phyloP scores from a whole-genome alignment of 2,329 filamentous ascomycete species.

The Fusarium sp. region DNA sequence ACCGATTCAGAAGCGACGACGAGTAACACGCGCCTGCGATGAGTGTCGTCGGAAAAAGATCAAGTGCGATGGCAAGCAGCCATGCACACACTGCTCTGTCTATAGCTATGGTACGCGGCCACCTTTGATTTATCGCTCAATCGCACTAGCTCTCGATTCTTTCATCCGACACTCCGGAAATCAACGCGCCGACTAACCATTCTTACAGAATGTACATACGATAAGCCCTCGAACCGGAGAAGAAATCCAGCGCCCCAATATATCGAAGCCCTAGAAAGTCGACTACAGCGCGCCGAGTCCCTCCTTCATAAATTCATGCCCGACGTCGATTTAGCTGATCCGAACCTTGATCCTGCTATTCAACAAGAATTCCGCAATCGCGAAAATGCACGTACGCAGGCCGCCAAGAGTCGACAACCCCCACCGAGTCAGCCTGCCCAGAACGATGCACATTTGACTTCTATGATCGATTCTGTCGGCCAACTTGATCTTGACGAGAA shows the following conservation, averaged over 20 bases:
- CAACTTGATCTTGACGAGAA: constrained; percentile 91
- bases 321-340: constrained; percentile 85
- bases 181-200: constrained; percentile 28
- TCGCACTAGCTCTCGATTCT: neutral
- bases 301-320: constrained; percentile 82
- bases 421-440: constrained; percentile 51
- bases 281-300: constrained; percentile 83
- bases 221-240: constrained; percentile 90
- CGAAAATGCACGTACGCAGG: constrained; percentile 60
- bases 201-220: constrained; percentile 84
- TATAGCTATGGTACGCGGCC: constrained; percentile 87
- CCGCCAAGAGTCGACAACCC: constrained; percentile 51
- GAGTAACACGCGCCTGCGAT: constrained; percentile 83
- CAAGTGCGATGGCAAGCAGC: constrained; percentile 86
- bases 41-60: constrained; percentile 88
- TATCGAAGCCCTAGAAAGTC: constrained; percentile 85
- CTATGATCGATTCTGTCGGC: constrained; percentile 94
- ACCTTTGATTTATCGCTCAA: constrained; percentile 7
- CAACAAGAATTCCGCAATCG: constrained; percentile 72
- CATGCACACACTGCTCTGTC: constrained; percentile 94
- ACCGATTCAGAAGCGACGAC: constrained; percentile 77
- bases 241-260: constrained; percentile 93
- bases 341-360: constrained; percentile 79
- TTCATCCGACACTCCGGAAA: constrained; percentile 1
- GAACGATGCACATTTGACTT: constrained; percentile 80